Evolutionary conservation across 73 alveolate species (phyloP).

Genomic region (Blepharisma stoltei): DNA sequence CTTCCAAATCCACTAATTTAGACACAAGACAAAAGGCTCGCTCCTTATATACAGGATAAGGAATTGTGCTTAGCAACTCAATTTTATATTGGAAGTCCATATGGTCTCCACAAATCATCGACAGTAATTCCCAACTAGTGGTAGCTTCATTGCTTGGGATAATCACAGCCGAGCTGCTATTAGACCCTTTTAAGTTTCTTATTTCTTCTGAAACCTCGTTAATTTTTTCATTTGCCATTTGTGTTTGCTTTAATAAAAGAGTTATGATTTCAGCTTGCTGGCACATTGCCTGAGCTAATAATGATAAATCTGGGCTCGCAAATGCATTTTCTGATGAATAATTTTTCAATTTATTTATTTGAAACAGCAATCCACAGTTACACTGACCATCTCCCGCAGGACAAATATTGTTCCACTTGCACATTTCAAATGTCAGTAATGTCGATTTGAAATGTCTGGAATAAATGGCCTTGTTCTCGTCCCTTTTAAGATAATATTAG

Average conservation of each 20-base stretch:
- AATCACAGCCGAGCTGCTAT: background rate
- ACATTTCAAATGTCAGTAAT: background rate
- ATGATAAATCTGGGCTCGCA: background rate
- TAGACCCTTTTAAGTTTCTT: background rate
- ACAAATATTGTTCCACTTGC: background rate
- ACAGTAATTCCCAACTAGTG: background rate
- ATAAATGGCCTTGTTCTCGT: no score
- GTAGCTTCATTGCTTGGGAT: background rate
- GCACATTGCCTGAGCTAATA: background rate
- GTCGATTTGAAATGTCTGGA: no score
- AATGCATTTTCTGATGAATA: background rate
- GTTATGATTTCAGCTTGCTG: constrained; percentile 7
- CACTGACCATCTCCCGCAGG: background rate
- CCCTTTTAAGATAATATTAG: no score
- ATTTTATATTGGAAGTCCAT: background rate
- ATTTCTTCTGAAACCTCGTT: background rate
- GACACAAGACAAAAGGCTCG: background rate
- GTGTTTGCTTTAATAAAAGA: background rate
- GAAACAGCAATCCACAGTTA: background rate
- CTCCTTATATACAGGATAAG: background rate
- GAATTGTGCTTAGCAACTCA: background rate
- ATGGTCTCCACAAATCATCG: background rate
- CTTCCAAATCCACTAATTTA: background rate
- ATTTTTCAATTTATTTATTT: background rate
- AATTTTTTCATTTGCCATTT: background rate